These are phyloP conservation scores for Rhynchospora pubera DNA, from an alignment of 176 grass and related monocot genomes.

Conservation along the genomic window DNA sequence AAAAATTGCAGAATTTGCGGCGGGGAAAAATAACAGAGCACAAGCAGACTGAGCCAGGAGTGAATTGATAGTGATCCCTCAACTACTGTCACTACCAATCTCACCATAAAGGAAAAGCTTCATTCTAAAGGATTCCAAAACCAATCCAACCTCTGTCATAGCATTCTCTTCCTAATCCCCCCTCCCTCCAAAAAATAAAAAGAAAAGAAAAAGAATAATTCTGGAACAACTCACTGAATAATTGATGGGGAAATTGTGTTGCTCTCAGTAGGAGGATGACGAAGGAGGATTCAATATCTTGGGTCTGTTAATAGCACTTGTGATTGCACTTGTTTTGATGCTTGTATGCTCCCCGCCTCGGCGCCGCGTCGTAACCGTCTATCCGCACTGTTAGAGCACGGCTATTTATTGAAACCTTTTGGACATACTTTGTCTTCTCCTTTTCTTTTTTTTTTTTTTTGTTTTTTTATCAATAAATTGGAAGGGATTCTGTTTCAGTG, in stretches of 20 bases:
- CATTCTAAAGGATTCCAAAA: slow-evolving; percentile 14
- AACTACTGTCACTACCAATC: slow-evolving; percentile 34
- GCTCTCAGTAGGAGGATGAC: slow-evolving; percentile 32
- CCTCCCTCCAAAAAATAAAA: background rate
- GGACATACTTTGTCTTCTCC: background rate
- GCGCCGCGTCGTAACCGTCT: slow-evolving; percentile 36
- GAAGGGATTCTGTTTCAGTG: background rate
- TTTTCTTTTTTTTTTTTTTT: background rate
- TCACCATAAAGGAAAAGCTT: slow-evolving; percentile 31
- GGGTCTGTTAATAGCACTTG: slow-evolving; percentile 38
- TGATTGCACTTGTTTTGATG: slow-evolving; percentile 55
- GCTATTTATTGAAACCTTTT: background rate
- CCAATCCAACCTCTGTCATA: background rate
- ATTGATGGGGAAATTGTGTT: slow-evolving; percentile 74
- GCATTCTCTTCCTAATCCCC: background rate
- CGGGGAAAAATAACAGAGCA: background rate
- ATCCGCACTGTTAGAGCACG: slow-evolving; percentile 28
- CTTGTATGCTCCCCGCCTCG: slow-evolving; percentile 41
- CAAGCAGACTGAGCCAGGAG: slow-evolving; percentile 20
- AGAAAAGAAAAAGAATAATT: too few relatives aligned
- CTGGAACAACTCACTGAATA: background rate
- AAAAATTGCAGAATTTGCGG: background rate
- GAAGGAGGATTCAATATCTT: slow-evolving; percentile 41
- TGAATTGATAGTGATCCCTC: slow-evolving; percentile 37
- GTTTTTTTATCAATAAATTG: slow-evolving; percentile 17